Base-by-base conservation (phyloP, 768 basidiomycete genomes). In the Tylopilus plumbeoviolaceoides region DNA sequence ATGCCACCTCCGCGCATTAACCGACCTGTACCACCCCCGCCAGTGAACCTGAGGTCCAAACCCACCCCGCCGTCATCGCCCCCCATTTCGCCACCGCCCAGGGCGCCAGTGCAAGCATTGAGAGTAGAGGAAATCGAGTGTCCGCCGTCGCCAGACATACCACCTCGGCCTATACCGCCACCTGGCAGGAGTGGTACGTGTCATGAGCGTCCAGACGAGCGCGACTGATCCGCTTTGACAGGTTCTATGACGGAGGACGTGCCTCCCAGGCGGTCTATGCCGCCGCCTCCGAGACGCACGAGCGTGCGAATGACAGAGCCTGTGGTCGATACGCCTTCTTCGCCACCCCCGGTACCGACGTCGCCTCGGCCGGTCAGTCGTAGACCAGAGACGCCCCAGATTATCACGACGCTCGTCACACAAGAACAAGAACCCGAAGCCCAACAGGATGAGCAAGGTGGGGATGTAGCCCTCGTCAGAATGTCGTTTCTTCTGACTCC, bases 1-100 rank as follows among this genome's bases (percentile, higher is more conserved):
- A 60, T 68, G 58, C 62, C 64, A 4, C 66, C 69, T 4, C 62
- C 72, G 7, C 71, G 65, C 44, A 59, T 70, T 25, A 65, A 59
- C 14, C 67, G 66, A 47, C 62, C 64, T 0, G 57, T 67, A 47
- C 74, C 69, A 0, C 64, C 70, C 0, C 46, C 47, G 11, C 73
- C 73, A 0, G 64, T 64, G 21, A 64, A 61, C 46, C 28, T 65
- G 25, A 36, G 44, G n/a, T 61, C 69, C 9, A 63, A 59, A 35
- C 62, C 63, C 23, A 47, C 54, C 1, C 43, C 59, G 7, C 59
- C 63, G 3, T 38, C 52, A 1, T 59, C 60, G 1, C 58, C 67
- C 5, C 36, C 61, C 1, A 23, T 48, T 9, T 54, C 59, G 12
- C 53, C 66, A 7, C 59, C 65, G 0, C 48, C 47, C 9, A 60